Evolutionary conservation across 768 basidiomycete species (phyloP).

Genomic region (Termitomyces heimii): DNA sequence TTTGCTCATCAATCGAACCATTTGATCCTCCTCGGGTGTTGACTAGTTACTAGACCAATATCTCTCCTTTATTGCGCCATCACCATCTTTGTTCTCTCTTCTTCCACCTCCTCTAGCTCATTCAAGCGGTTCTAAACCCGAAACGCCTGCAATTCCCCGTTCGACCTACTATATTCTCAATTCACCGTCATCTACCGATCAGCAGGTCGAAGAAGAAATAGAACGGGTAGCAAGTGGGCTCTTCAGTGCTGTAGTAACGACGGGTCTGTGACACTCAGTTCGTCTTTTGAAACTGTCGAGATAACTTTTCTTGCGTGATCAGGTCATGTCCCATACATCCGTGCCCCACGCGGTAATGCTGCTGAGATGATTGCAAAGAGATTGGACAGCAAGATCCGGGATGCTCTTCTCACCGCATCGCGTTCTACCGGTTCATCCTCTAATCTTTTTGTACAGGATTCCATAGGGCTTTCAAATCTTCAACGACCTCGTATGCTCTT

Average conservation of each 20-base stretch:
- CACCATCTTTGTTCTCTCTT: slow-evolving; percentile 88
- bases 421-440: slow-evolving; percentile 45
- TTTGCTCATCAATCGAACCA: neutral
- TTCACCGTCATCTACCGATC: slow-evolving; percentile 84
- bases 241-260: slow-evolving; percentile 86
- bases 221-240: slow-evolving; percentile 87
- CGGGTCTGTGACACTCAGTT: slow-evolving; percentile 45
- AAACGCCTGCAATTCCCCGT: slow-evolving; percentile 27
- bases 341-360: slow-evolving; percentile 92
- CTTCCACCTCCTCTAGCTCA: slow-evolving; percentile 50
- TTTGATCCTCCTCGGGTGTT: neutral
- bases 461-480: slow-evolving; percentile 77
- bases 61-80: slow-evolving; percentile 92
- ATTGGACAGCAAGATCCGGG: slow-evolving; percentile 86
- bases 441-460: slow-evolving; percentile 71
- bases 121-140: slow-evolving; percentile 24
- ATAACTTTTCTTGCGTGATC: slow-evolving; percentile 1
- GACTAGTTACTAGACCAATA: slow-evolving; percentile 90
- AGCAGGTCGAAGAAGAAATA: slow-evolving; percentile 88
- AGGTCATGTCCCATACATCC: slow-evolving; percentile 93
- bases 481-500: slow-evolving; percentile 68
- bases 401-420: slow-evolving; percentile 69
- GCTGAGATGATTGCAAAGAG: slow-evolving; percentile 99
- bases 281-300: neutral
- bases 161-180: slow-evolving; percentile 86